Evolutionary conservation across 2,329 filamentous ascomycete species (phyloP), one percentile per base, ranked within the genome.

Genomic region (Ophiostoma sp.): DNA sequence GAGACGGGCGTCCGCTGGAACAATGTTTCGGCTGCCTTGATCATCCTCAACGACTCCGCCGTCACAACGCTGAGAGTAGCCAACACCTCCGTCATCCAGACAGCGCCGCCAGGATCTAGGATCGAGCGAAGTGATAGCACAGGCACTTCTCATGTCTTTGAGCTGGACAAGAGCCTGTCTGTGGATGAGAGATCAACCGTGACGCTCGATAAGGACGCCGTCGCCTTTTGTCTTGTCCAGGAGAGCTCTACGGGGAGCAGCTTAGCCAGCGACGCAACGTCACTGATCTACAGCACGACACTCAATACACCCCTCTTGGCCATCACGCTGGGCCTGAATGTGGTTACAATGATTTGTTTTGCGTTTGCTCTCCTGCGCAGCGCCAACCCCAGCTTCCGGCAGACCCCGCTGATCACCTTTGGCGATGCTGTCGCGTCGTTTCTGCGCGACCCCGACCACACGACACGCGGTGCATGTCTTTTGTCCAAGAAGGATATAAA

Each of bases 341-440:
- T 78, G 1, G 70, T 79, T 60, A 76, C 76, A 5, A 74, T 80
- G 62, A 73, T 78, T 27, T 68, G 74, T 42, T 65, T 70, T 18
- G 49, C 7, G 3, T n/a, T 27, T 7, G 36, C 65, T 4, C 74
- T 76, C n/a, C 76, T 73, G 69, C 70, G 72, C 62, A 73, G 74
- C 45, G 74, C 79, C 3, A 63, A 74, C 18, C 70, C 71, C 41
- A 72, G 69, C 42, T 70, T 71, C 44, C 74, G 74, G 18, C 80
- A 81, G 16, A 44, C 75, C 16, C 82, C 81, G 0, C 77, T 85
- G 4, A 79, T 81, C 16, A 84, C 82, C 0, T 76, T 84, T 3
- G 83, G 83, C 44, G 83, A 85, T 70, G 81, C 81, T 41, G 75
- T 85, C n/a, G 73, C 78, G 5, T 84, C 82, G 1, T 84, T 85